Evolutionary conservation across 352 stramenopile genomes (phyloP).

Genomic region (Pythium aquatile): DNA sequence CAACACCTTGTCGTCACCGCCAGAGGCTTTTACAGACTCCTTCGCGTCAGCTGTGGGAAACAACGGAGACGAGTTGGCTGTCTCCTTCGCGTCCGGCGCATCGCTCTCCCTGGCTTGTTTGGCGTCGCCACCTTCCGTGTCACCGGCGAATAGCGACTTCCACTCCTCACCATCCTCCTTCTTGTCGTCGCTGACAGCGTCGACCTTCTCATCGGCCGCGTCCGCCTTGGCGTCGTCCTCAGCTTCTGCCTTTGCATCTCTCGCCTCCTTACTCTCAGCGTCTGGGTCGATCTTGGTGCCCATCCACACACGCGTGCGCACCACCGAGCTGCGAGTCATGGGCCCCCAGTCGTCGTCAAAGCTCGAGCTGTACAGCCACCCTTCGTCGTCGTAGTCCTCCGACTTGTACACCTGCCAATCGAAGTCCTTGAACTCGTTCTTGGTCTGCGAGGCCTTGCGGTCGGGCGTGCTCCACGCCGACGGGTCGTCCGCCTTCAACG

Average conservation of each 20-base stretch:
- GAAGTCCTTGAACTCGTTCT: conserved; percentile 58
- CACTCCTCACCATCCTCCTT: conserved; percentile 28
- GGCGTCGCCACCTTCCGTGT: conserved; percentile 8
- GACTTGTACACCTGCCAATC: conserved; percentile 81
- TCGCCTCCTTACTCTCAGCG: conserved; percentile 28
- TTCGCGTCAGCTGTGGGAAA: conserved; percentile 25
- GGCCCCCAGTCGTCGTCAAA: conserved; percentile 65
- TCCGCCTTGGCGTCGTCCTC: conserved; percentile 9
- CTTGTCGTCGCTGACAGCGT: conserved; percentile 14
- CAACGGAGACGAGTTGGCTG: conserved; percentile 2
- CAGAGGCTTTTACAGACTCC: neutral
- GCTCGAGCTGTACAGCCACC: conserved; percentile 75
- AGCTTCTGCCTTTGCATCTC: neutral
- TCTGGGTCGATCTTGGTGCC: conserved; percentile 29
- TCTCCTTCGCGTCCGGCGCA: conserved; percentile 16
- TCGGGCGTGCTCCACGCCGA: conserved; percentile 61
- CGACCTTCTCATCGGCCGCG: conserved; percentile 7
- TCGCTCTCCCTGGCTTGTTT: conserved; percentile 4
- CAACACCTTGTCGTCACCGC: conserved; percentile 19
- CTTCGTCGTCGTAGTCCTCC: conserved; percentile 83
- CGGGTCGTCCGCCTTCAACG: conserved; percentile 67
- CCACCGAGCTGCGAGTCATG: conserved; percentile 60
- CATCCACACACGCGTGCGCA: conserved; percentile 84
- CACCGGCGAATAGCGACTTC: conserved; percentile 37
- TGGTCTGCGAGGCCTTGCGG: conserved; percentile 40